These are phyloP conservation scores for Urostyla sp. DNA, from an alignment of 73 alveolate genomes.

Conservation along the genomic window DNA sequence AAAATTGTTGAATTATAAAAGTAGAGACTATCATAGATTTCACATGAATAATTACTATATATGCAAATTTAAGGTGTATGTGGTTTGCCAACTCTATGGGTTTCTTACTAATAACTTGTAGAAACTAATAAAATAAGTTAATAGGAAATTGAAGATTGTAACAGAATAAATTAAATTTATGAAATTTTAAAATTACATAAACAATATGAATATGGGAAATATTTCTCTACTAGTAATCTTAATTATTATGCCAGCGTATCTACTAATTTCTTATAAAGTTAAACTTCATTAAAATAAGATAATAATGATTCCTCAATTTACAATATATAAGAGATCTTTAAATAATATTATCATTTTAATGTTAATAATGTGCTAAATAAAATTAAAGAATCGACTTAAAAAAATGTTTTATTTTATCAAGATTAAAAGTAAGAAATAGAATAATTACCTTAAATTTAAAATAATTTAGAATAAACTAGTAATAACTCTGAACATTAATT, in stretches of 20 bases:
- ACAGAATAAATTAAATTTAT: slow-evolving; percentile 14
- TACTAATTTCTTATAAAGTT: background rate
- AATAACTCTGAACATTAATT: slow-evolving; percentile 42
- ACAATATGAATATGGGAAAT: slow-evolving; percentile 44
- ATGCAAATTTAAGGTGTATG: slow-evolving; percentile 22
- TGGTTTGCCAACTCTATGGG: slow-evolving; percentile 49
- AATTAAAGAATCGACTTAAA: background rate
- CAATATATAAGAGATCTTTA: too few species aligned
- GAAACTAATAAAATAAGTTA: background rate
- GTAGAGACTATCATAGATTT: background rate
- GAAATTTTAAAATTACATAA: slow-evolving; percentile 29
- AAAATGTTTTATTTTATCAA: too few species aligned
- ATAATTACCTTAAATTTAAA: slow-evolving; percentile 25
- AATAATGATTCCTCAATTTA: slow-evolving; percentile 1
- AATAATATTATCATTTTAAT: background rate
- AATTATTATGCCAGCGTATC: background rate
- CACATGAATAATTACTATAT: background rate
- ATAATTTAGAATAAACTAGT: too few species aligned
- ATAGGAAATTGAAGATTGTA: slow-evolving; percentile 3
- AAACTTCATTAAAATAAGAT: background rate
- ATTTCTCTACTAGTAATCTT: slow-evolving; percentile 24
- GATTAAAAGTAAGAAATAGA: background rate
- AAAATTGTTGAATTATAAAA: background rate
- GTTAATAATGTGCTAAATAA: slow-evolving; percentile 9
- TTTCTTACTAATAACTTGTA: slow-evolving; percentile 9